Evolutionary conservation across 306 rosid genomes (phyloP).

Genomic region (Astragalus membranaceus): DNA sequence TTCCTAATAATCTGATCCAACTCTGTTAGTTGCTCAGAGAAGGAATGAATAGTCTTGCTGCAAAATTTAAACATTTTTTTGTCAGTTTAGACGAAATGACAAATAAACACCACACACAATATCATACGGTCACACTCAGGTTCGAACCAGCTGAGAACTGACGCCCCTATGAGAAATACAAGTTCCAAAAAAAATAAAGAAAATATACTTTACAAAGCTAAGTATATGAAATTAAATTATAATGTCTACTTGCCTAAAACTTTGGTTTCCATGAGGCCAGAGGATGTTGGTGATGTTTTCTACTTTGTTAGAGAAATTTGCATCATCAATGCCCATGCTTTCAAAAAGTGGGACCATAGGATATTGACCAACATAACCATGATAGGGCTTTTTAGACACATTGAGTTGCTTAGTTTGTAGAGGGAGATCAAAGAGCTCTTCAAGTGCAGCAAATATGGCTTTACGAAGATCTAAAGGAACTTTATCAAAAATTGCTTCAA

Average conservation of each 20-base stretch:
- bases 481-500: constrained; percentile 49
- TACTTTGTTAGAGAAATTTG: constrained; percentile 30
- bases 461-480: constrained; percentile 36
- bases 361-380: constrained; percentile 68
- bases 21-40: constrained; percentile 40
- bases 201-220: background rate
- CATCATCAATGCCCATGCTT: constrained; percentile 60
- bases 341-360: constrained; percentile 59
- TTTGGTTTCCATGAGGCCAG: constrained; percentile 63
- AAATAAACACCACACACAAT: too few relatives aligned
- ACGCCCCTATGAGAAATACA: too few relatives aligned
- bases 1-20: constrained; percentile 56
- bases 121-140: background rate
- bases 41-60: constrained; percentile 51
- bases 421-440: constrained; percentile 69
- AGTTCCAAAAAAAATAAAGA: background rate
- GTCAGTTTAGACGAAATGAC: too few relatives aligned
- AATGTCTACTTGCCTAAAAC: constrained; percentile 32
- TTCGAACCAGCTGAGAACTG: too few relatives aligned
- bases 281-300: constrained; percentile 27
- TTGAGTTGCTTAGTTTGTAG: constrained; percentile 49
- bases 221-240: background rate
- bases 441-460: constrained; percentile 23
- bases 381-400: constrained; percentile 45
- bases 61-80: background rate